Evolutionary conservation across 2,329 filamentous ascomycete species (phyloP).

Genomic region (Monosporascus sp.): DNA sequence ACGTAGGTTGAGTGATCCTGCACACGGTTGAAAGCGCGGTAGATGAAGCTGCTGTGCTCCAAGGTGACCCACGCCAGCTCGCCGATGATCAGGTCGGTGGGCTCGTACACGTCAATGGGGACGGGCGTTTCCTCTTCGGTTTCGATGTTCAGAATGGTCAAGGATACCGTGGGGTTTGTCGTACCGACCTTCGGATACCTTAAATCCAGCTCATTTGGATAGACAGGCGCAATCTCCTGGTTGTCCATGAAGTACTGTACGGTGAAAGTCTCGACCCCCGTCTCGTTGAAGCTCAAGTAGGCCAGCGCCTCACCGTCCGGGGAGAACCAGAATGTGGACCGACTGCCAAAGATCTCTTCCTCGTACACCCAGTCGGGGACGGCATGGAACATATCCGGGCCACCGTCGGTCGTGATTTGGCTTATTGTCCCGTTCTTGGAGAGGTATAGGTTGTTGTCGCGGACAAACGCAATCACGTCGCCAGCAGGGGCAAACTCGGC

Average conservation of each 20-base stretch:
- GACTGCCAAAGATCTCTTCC: conserved; percentile 50
- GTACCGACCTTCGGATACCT: conserved; percentile 66
- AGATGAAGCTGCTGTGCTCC: conserved; percentile 54
- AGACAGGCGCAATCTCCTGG: conserved; percentile 51
- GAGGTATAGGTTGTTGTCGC: conserved; percentile 61
- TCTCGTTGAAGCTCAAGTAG: conserved; percentile 58
- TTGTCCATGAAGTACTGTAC: conserved; percentile 63
- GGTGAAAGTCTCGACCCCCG: conserved; percentile 60
- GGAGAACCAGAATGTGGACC: conserved; percentile 51
- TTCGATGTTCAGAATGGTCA: conserved; percentile 53
- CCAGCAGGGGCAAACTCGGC: conserved; percentile 56
- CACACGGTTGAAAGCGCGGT: conserved; percentile 64
- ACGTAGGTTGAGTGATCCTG: conserved; percentile 62
- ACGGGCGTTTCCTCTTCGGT: conserved; percentile 40
- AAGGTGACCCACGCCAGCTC: conserved; percentile 65
- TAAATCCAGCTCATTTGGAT: conserved; percentile 58
- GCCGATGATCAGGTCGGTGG: conserved; percentile 59
- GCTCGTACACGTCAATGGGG: conserved; percentile 51
- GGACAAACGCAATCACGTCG: conserved; percentile 61
- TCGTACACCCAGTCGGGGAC: conserved; percentile 63
- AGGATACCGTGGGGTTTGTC: conserved; percentile 58
- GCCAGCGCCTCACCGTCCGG: conserved; percentile 51
- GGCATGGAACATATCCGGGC: conserved; percentile 58
- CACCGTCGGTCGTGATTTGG: conserved; percentile 56
- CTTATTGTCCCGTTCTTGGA: conserved; percentile 48